A percentile compares a stretch with the other conserved stretches of the same genome.
Conservation (phyloP, 352 stramenopile genomes). For the Pythium insidiosum region DNA sequence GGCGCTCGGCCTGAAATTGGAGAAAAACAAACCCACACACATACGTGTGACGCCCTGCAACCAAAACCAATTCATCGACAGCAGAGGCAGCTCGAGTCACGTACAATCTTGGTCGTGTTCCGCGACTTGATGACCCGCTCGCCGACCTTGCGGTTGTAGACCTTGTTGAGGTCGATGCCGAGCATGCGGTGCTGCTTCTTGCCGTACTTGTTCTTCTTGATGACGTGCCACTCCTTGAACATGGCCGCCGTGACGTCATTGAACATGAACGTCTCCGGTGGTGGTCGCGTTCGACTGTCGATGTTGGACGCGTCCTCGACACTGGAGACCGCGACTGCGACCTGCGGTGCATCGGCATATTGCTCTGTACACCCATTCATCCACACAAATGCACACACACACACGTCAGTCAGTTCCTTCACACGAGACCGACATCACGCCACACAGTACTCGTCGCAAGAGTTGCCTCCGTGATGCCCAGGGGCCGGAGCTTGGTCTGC, state of each 20-base stretch:
- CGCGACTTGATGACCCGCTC: slow-evolving; percentile 84
- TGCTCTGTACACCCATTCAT: too few species aligned
- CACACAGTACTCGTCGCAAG: slow-evolving; percentile 66
- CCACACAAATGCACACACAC: too few species aligned
- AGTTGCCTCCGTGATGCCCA: slow-evolving; percentile 85
- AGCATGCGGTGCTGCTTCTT: slow-evolving; percentile 87
- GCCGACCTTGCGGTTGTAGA: slow-evolving; percentile 87
- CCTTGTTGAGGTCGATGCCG: slow-evolving; percentile 84
- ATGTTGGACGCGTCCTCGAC: slow-evolving; percentile 62
- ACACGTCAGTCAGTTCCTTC: too few species aligned
- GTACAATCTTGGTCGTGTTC: slow-evolving; percentile 86
- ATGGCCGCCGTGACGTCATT: slow-evolving; percentile 86
- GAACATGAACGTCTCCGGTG: slow-evolving; percentile 87
- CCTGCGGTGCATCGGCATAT: slow-evolving; percentile 77
- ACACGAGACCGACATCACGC: neutral
- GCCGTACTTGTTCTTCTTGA: slow-evolving; percentile 90
- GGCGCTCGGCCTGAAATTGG: slow-evolving; percentile 54
- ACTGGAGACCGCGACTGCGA: slow-evolving; percentile 53
- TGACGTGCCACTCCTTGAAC: slow-evolving; percentile 88
- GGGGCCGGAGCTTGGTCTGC: slow-evolving; percentile 74
- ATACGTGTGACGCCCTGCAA: too few species aligned
- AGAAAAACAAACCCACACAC: slow-evolving; percentile 3
- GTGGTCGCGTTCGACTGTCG: slow-evolving; percentile 58
- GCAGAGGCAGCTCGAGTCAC: slow-evolving; percentile 14
- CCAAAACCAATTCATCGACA: too few species aligned